Percentiles rank a stretch among this genome's conserved stretches.
Conservation (phyloP, 2,329 filamentous ascomycete species). For the Ophiostoma ulmi region DNA sequence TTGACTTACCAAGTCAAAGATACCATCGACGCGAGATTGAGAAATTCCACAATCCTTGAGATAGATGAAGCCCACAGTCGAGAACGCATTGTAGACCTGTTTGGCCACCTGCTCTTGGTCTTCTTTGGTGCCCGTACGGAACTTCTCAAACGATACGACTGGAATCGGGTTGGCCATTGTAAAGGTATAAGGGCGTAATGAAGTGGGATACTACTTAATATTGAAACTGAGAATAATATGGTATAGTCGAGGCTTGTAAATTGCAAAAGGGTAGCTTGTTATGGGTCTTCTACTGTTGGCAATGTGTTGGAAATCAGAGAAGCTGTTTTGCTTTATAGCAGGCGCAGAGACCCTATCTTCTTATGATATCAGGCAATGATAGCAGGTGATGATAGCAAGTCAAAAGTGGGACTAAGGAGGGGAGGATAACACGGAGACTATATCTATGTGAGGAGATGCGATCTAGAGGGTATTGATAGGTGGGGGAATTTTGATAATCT, state of each 20-base stretch:
- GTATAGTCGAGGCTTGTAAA: background rate
- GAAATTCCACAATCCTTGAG: constrained; percentile 17
- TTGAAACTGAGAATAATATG: background rate
- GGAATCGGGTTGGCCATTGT: constrained; percentile 13
- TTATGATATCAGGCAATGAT: background rate
- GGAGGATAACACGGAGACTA: background rate
- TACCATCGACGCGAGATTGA: constrained; percentile 10
- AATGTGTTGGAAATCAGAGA: background rate
- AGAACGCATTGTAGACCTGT: constrained; percentile 15
- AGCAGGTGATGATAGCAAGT: background rate
- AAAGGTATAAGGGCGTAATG: background rate
- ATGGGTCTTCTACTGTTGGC: background rate
- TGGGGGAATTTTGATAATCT: background rate
- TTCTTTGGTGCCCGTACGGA: constrained; percentile 5
- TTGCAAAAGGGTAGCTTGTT: background rate
- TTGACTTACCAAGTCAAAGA: constrained; percentile 7
- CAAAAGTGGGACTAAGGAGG: background rate
- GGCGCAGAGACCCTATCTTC: constrained; percentile 1
- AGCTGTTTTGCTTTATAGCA: background rate
- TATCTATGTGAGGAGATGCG: background rate
- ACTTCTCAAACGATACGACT: constrained; percentile 9
- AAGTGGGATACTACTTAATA: background rate
- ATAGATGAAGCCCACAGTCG: constrained; percentile 16
- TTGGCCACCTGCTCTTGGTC: constrained; percentile 16
- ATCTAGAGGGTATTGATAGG: background rate